These are phyloP conservation scores for Salvia miltiorrhiza DNA, from an alignment of 257 asterid genomes.

Conservation along the genomic window DNA sequence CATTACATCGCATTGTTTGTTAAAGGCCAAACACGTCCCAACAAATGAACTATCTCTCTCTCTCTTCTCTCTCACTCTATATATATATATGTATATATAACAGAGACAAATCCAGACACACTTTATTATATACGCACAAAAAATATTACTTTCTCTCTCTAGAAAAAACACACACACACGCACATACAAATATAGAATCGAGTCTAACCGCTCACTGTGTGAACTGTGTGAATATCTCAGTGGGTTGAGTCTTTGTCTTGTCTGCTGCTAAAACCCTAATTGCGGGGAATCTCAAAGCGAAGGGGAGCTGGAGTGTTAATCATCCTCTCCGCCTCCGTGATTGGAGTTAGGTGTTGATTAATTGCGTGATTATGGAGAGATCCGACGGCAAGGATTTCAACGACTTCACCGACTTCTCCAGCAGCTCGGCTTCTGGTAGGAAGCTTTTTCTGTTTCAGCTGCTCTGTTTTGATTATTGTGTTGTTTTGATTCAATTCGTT, in stretches of 20 bases:
- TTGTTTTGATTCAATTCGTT: not conserved
- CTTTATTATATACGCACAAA: not conserved
- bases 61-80: not conserved
- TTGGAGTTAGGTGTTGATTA: slow-evolving; percentile 15
- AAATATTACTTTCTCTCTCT: too few species aligned
- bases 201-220: slow-evolving; percentile 25
- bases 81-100: too few species aligned
- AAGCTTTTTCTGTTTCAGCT: slow-evolving; percentile 15
- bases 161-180: too few species aligned
- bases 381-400: slow-evolving; percentile 35
- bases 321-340: not conserved
- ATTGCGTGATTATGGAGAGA: slow-evolving; percentile 38
- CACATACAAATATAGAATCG: slow-evolving; percentile 23
- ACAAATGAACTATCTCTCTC: not conserved
- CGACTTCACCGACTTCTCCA: slow-evolving; percentile 33
- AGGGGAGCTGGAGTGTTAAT: slow-evolving; percentile 3
- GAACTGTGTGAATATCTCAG: slow-evolving; percentile 26
- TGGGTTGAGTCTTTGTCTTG: slow-evolving; percentile 17
- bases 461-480: not conserved
- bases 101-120: not conserved
- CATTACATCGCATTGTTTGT: not conserved
- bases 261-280: slow-evolving; percentile 44
- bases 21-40: slow-evolving; percentile 18
- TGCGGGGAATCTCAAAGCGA: not conserved
- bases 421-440: slow-evolving; percentile 52